phyloP scores from a whole-genome alignment of 2,329 filamentous ascomycete species.

The Trichoderma citrinoviride region DNA sequence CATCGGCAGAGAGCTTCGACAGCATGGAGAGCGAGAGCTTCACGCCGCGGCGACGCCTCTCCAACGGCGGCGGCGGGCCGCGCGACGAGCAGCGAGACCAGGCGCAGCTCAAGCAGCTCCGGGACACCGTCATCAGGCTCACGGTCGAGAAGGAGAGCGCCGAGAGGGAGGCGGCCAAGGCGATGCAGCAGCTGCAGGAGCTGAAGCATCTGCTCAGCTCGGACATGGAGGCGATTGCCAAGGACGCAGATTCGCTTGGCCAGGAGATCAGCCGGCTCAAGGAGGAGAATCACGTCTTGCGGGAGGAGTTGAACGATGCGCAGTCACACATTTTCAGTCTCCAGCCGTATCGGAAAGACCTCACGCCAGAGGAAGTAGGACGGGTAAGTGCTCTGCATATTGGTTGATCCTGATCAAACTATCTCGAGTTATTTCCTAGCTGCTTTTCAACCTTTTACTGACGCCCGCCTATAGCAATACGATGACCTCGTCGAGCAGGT shows the following conservation, averaged over 20 bases:
- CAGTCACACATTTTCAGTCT: conserved; percentile 43
- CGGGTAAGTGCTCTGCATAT: conserved; percentile 32
- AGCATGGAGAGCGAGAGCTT: conserved; percentile 19
- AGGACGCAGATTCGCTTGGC: conserved; percentile 27
- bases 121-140: conserved; percentile 22
- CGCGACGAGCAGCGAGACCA: conserved; percentile 7
- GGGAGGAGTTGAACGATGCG: conserved; percentile 35
- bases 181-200: conserved; percentile 28
- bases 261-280: conserved; percentile 27
- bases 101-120: conserved; percentile 23
- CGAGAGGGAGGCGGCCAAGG: conserved; percentile 31
- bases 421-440: not conserved
- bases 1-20: conserved; percentile 10
- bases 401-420: not conserved
- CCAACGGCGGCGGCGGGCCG: not conserved
- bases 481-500: conserved; percentile 36
- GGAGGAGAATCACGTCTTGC: conserved; percentile 32
- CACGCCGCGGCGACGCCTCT: conserved; percentile 11
- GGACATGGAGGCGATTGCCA: conserved; percentile 27
- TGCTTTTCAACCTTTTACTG: not conserved
- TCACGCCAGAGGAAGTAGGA: conserved; percentile 38
- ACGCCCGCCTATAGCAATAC: conserved; percentile 33
- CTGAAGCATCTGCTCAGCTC: conserved; percentile 29
- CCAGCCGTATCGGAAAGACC: conserved; percentile 40
- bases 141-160: conserved; percentile 32